Evolutionary conservation across 1,284 basidiomycete species (phyloP), one percentile per base, ranked within the genome.

Genomic region (Phellopilus nigrolimitatus): DNA sequence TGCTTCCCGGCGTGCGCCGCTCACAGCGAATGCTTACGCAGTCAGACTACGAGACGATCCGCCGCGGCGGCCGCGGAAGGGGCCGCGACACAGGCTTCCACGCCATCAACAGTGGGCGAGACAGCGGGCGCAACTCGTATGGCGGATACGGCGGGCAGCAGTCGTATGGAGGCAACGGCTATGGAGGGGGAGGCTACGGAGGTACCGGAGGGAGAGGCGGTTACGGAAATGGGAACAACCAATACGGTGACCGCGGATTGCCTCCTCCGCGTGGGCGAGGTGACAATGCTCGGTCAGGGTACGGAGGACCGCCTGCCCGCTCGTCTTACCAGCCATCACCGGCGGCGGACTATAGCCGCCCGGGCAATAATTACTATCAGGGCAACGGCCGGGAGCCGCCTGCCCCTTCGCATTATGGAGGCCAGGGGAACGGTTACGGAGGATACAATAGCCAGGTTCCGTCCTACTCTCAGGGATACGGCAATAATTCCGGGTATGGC

Each of bases 1-100:
- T 99, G 19, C 73, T 99, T 1, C 84, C 85, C 4, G 91, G 91
- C 1, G 82, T 83, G 34, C 79, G 73, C 54, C 76, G 76, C 47
- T 76, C 81, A 0, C 69, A 75, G 33, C 78, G 82, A 2, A 69
- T 83, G 1, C 74, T 99, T 22, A 83, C 77, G 4, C 67, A 83
- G 10, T 72, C 75, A 15, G 97, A 99, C 66, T 73, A 88, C 46
- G 90, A 97, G 51, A 70, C 68, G 51, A 76, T 79, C 1, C 66
- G 76, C 19, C 63, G 76, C 2, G 77, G 70, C 3, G 66, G 70
- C 10, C 67, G 74, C 31, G 65, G 71, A 12, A 57, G 64, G 21
- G 72, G 72, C 13, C 50, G 50, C 12, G 50, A 46, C 12, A 34
- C 21, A 63, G 68, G 17, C 62, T 64, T 50, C 51, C 44, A 52